Conservation (phyloP, 164 flowering plant genomes). For the Chloranthus sessilifolius region DNA sequence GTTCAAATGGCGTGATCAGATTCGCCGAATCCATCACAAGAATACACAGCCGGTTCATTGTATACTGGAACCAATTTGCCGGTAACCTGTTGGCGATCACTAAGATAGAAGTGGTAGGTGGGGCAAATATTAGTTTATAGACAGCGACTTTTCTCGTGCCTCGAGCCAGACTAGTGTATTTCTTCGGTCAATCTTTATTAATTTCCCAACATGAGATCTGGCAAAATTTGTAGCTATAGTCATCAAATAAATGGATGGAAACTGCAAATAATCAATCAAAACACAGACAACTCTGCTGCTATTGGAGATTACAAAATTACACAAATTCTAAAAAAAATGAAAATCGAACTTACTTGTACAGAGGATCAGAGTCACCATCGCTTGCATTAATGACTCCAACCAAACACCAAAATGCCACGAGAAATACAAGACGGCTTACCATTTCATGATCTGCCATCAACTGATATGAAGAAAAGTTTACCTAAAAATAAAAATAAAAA, state of each 20-base stretch:
- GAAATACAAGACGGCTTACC: conserved; percentile 4
- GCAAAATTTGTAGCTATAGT: neutral
- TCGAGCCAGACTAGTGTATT: neutral
- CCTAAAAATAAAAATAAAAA: too few relatives aligned
- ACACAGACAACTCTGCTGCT: too few relatives aligned
- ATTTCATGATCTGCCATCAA: neutral
- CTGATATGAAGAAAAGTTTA: too few relatives aligned
- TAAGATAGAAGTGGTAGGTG: too few relatives aligned
- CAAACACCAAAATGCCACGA: conserved; percentile 4
- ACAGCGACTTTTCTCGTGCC: neutral
- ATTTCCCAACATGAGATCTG: neutral
- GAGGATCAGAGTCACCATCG: conserved; percentile 14
- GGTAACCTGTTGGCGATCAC: too few relatives aligned
- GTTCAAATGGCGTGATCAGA: too few relatives aligned
- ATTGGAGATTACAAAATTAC: neutral
- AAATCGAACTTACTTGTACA: conserved; percentile 7
- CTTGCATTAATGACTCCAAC: conserved; percentile 7
- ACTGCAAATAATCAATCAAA: neutral
- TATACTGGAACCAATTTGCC: too few relatives aligned
- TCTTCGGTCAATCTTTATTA: neutral
- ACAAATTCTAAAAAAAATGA: neutral
- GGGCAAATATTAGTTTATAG: too few relatives aligned
- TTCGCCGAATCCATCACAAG: too few relatives aligned
- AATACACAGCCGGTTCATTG: too few relatives aligned
- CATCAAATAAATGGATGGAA: neutral